Percentiles rank a stretch among this genome's conserved stretches.
Evolutionary conservation across 495 filamentous ascomycete species (phyloP).

Genomic region (Aspergillus kassunensis): DNA sequence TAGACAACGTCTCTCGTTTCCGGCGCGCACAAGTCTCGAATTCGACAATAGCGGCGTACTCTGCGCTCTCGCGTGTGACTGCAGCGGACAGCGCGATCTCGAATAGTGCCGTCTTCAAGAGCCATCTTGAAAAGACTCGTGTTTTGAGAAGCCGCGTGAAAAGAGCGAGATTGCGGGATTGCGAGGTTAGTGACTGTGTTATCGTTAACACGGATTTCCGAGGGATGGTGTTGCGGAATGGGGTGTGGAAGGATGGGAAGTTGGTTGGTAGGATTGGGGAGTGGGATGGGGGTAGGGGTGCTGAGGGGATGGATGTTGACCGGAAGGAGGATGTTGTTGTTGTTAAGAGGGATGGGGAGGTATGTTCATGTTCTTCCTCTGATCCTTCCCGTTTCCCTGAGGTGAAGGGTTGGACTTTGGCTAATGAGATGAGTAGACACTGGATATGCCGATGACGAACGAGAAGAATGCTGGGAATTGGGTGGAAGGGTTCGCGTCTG

Average conservation of each 20-base stretch:
- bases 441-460: neutral
- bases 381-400: too few relatives aligned
- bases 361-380: slow-evolving; percentile 3
- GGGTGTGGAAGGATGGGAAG: slow-evolving; percentile 33
- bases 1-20: slow-evolving; percentile 14
- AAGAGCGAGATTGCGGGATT: slow-evolving; percentile 22
- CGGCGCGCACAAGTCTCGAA: slow-evolving; percentile 20
- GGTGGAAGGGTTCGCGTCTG: slow-evolving; percentile 7
- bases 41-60: slow-evolving; percentile 18
- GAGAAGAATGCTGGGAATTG: neutral
- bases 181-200: slow-evolving; percentile 29
- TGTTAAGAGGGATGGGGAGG: neutral
- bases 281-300: neutral
- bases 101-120: slow-evolving; percentile 17
- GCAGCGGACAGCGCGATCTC: slow-evolving; percentile 17
- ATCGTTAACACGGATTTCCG: slow-evolving; percentile 25
- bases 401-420: neutral
- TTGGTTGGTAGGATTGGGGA: slow-evolving; percentile 22
- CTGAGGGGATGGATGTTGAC: neutral
- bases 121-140: slow-evolving; percentile 1
- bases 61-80: slow-evolving; percentile 11
- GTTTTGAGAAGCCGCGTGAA: slow-evolving; percentile 18
- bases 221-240: slow-evolving; percentile 31
- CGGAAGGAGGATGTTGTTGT: neutral
- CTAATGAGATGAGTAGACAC: neutral